Percentiles rank a stretch among this genome's conserved stretches.
Conservation (phyloP, 805 yeast genomes). For the Saturnispora galanensis region DNA sequence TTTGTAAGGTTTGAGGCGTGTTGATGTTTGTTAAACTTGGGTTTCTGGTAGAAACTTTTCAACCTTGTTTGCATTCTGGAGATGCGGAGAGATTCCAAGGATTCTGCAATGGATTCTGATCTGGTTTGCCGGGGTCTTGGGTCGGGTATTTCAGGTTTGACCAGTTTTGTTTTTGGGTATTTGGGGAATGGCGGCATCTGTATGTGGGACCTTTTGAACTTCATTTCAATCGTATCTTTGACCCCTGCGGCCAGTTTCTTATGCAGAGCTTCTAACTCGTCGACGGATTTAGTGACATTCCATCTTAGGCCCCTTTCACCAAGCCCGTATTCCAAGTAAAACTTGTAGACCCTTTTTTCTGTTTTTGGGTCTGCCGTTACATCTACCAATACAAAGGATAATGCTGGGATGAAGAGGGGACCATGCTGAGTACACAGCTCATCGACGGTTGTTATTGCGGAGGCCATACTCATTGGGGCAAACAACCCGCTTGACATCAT, state of each 20-base stretch:
- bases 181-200: constrained; percentile 1
- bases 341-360: constrained; percentile 36
- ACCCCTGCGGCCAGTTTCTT: constrained; percentile 37
- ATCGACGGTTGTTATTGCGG: constrained; percentile 57
- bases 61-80: background rate
- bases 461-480: constrained; percentile 62
- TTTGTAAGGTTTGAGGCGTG: background rate
- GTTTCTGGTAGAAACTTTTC: background rate
- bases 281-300: constrained; percentile 63
- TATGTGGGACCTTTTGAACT: constrained; percentile 18
- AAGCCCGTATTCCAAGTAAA: constrained; percentile 86
- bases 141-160: background rate
- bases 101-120: constrained; percentile 1
- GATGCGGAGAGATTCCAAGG: background rate
- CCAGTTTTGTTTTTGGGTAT: background rate
- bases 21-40: background rate
- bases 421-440: constrained; percentile 71
- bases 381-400: constrained; percentile 56
- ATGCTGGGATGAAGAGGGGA: constrained; percentile 66
- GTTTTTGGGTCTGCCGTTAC: constrained; percentile 30
- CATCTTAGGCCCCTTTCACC: constrained; percentile 72
- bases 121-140: background rate
- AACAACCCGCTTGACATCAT: constrained; percentile 45
- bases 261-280: constrained; percentile 66
- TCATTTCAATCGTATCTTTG: constrained; percentile 3